These are phyloP conservation scores for Pleurotus tuoliensis DNA, from an alignment of 768 basidiomycete genomes.

Conservation along the genomic window DNA sequence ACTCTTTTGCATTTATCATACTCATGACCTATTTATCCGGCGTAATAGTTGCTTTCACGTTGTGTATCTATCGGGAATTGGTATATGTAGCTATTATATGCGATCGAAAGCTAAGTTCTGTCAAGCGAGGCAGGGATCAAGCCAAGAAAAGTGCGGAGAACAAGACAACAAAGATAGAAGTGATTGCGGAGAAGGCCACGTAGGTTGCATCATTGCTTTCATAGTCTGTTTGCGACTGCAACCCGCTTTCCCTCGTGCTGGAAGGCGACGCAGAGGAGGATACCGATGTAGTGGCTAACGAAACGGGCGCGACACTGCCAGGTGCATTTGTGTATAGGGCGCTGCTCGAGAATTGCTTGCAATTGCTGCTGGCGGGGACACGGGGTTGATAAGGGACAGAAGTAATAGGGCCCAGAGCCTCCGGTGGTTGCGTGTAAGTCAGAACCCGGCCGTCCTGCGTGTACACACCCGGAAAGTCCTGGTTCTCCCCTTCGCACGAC, in stretches of 20 bases:
- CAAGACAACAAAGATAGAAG: constrained; percentile 13
- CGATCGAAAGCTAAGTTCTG: too few relatives aligned
- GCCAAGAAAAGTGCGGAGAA: constrained; percentile 17
- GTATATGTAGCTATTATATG: too few relatives aligned
- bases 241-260: background rate
- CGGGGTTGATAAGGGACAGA: constrained; percentile 38
- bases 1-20: too few relatives aligned
- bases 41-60: too few relatives aligned
- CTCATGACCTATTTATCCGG: too few relatives aligned
- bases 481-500: constrained; percentile 34
- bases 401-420: constrained; percentile 36
- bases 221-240: background rate
- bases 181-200: constrained; percentile 16
- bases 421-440: constrained; percentile 43
- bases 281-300: too few relatives aligned
- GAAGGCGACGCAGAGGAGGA: too few relatives aligned
- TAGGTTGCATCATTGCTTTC: constrained; percentile 15
- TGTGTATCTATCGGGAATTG: too few relatives aligned
- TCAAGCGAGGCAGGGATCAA: constrained; percentile 1
- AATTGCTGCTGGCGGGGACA: constrained; percentile 36
- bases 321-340: constrained; percentile 20
- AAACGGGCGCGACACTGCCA: background rate
- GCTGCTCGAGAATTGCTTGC: constrained; percentile 25
- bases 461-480: constrained; percentile 4
- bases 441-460: constrained; percentile 23